These are phyloP conservation scores for Pseudogymnoascus sp. DNA, from an alignment of 2,329 filamentous ascomycete genomes.

Conservation along the genomic window DNA sequence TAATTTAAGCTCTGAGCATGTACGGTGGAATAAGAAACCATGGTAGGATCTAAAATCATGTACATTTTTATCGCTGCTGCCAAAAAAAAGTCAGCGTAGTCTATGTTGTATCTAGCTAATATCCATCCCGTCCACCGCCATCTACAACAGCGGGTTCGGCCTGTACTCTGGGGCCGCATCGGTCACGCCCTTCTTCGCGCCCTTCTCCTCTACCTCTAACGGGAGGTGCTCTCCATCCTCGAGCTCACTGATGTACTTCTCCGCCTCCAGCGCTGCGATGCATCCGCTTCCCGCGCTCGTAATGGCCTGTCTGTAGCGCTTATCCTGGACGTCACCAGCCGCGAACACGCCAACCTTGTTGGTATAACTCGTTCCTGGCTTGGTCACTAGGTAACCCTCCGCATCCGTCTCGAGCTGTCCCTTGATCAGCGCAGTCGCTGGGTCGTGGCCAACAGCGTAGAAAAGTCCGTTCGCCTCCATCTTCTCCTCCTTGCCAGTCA, in stretches of 20 bases:
- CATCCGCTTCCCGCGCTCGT: conserved; percentile 93
- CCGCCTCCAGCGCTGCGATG: conserved; percentile 90
- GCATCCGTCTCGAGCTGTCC: conserved; percentile 80
- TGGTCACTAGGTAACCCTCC: conserved; percentile 86
- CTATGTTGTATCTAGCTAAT: conserved; percentile 9
- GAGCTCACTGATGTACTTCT: conserved; percentile 79
- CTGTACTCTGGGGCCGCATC: conserved; percentile 55
- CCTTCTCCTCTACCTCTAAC: conserved; percentile 32
- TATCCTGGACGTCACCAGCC: conserved; percentile 96
- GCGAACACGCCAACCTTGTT: conserved; percentile 90
- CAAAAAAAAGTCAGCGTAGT: conserved; percentile 2
- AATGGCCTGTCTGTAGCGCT: conserved; percentile 94
- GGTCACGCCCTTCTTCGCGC: conserved; percentile 40
- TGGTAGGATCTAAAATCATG: conserved; percentile 9
- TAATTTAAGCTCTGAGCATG: not conserved
- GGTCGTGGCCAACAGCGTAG: conserved; percentile 95
- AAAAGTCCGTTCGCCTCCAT: conserved; percentile 88
- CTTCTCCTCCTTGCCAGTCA: conserved; percentile 71
- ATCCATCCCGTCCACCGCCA: not conserved
- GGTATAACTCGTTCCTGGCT: conserved; percentile 81
- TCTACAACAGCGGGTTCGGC: conserved; percentile 58
- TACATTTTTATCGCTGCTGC: conserved; percentile 12
- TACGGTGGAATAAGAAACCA: conserved; percentile 4
- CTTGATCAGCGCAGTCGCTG: conserved; percentile 85
- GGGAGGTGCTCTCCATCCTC: conserved; percentile 22